Base-by-base conservation (phyloP, 371 early-diverging fungal species). In the Lichtheimia ramosa region DNA sequence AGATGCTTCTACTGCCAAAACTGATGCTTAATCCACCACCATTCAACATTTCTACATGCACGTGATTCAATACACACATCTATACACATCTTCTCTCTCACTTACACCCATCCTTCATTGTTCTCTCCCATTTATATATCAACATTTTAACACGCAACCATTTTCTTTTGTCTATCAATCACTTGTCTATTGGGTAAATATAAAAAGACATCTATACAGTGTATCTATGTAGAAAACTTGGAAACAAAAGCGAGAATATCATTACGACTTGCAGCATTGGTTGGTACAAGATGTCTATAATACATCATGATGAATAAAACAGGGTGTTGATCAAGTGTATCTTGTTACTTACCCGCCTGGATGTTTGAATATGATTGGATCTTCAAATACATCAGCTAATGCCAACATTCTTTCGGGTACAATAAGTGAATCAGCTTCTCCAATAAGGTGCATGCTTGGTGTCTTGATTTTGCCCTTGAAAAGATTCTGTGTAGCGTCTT, bases 401-500 rank as follows among this genome's bases (percentile, higher is more conserved):
- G 56, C 65, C 25, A 68, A 56, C 59, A 75, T 76, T 20, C 77
- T 62, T 43, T 74, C 77, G 7, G 83, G 83, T 13, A 64, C 23
- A 24, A 87, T 81, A 61, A 82, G 64, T 23, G 70, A 73, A 61
- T 87, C 88, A 16, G 72, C 64, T 53, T 68, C 69, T n/a, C 89
- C 91, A 67, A 89, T 82, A 69, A 90, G 80, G 68, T 87, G 88
- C 65, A 90, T 55, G 42, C 85, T 80, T 0, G 87, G 83, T 24
- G 86, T 82, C 24, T 68, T 66, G 46, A 86, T 78, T 18, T 66
- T 63, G 14, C 59, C 54, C 8, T 61, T 59, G 65, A 81, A 83
- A 61, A 82, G 68, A 0, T 61, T 40, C 41, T 69, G 15, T 15
- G 79, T 73, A 15, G 72, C 79, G 10, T 58, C 65, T 58, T 72